phyloP scores from a whole-genome alignment of 2,329 filamentous ascomycete genomes.

The Xylaria sp. region DNA sequence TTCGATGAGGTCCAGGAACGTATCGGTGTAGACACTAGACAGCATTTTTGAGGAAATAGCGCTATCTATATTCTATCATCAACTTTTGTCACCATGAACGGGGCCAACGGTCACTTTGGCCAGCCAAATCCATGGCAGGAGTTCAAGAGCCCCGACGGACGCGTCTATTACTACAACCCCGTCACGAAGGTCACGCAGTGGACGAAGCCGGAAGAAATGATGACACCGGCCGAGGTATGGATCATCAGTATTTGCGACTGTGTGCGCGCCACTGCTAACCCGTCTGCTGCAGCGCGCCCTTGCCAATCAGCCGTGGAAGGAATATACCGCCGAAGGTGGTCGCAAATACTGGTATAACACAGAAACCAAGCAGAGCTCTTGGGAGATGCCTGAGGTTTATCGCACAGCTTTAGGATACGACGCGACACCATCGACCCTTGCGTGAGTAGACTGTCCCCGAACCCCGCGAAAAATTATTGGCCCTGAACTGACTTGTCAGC shows the following conservation, averaged over 20 bases:
- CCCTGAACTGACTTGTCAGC: conserved; percentile 37
- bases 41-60: not conserved
- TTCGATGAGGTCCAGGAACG: conserved; percentile 1
- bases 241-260: not conserved
- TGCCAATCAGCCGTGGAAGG: conserved; percentile 88
- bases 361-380: conserved; percentile 90
- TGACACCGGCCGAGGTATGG: conserved; percentile 81
- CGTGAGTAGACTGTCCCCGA: conserved; percentile 49
- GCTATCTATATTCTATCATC: not conserved
- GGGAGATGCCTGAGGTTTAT: conserved; percentile 91
- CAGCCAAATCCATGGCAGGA: conserved; percentile 78
- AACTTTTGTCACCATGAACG: conserved; percentile 63
- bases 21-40: not conserved
- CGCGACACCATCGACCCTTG: conserved; percentile 57
- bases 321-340: conserved; percentile 87
- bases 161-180: conserved; percentile 90
- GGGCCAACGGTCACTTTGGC: conserved; percentile 60
- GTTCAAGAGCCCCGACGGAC: conserved; percentile 82
- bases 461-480: not conserved
- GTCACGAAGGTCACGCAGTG: conserved; percentile 90
- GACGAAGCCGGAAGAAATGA: conserved; percentile 91
- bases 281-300: conserved; percentile 73
- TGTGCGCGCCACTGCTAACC: conserved; percentile 31
- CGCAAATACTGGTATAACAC: conserved; percentile 96
- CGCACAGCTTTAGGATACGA: conserved; percentile 76